Evolutionary conservation across 2,329 filamentous ascomycete genomes (phyloP), one percentile per base, ranked within the genome.

Genomic region (Remersonia thermophila): DNA sequence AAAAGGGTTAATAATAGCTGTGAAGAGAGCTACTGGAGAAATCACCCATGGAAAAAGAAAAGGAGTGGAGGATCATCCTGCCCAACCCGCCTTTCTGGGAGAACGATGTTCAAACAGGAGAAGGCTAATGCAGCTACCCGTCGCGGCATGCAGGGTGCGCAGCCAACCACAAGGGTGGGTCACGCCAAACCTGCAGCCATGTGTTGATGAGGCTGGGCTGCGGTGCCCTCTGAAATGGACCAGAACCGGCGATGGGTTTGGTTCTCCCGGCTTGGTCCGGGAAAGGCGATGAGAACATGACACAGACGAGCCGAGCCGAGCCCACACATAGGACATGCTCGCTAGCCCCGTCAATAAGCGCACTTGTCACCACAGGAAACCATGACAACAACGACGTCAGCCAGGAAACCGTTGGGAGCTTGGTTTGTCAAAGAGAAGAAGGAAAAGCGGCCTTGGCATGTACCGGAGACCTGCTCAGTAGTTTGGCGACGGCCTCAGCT

Each of bases 41-140:
- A n/a, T n/a, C n/a, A n/a, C n/a, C n/a, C n/a, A n/a, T n/a, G n/a
- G n/a, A n/a, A n/a, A n/a, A n/a, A n/a, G n/a, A n/a, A n/a, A n/a
- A n/a, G n/a, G n/a, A n/a, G n/a, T n/a, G n/a, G n/a, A n/a, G n/a
- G n/a, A n/a, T n/a, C n/a, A 23, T 23, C 20, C 20, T 23, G 20
- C 9, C 20, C 5, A 23, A 23, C 9, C 20, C 20, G 20, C 20
- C 20, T 23, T 23, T 23, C 27, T 32, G 31, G 45, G 43, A 40
- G 38, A 47, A 40, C 43, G 49, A 49, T 41, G 45, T 50, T 46
- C 52, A 52, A 54, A 51, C 49, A 53, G 51, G 41, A 36, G 40
- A 33, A 36, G 39, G 36, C 49, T 47, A 50, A 49, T 51, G 49
- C 49, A 43, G 34, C 41, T 44, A 45, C 42, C 49, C 48, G 46